A percentile compares a stretch with the other conserved stretches of the same genome.
Conservation (phyloP, 208 protist genomes). For the Acanthamoeba rhysodes region DNA sequence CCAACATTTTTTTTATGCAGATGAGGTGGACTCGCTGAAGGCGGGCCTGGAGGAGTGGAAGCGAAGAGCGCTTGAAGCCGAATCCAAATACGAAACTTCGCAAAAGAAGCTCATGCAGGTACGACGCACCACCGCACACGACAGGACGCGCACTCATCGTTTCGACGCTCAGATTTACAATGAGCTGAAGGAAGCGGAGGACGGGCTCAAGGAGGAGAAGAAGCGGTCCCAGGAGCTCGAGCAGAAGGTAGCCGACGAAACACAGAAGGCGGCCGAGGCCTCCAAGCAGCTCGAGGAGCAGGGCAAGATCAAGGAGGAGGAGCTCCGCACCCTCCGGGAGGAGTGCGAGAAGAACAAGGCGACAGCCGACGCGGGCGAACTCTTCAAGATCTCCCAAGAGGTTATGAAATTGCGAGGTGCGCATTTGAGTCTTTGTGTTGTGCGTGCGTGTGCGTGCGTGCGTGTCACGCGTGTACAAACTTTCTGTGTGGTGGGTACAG, state of each 20-base stretch:
- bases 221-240: not conserved
- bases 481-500: not conserved
- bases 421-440: not conserved
- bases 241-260: not conserved
- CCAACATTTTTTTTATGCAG: not conserved
- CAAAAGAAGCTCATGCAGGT: constrained; percentile 57
- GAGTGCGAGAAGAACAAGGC: constrained; percentile 5
- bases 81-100: constrained; percentile 25
- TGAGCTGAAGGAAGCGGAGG: not conserved
- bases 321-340: not conserved
- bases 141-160: not conserved
- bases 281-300: not conserved
- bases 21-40: constrained; percentile 10
- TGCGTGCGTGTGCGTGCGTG: too few relatives aligned
- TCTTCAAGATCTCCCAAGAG: constrained; percentile 6
- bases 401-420: constrained; percentile 1
- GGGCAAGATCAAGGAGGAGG: not conserved
- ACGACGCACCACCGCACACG: too few relatives aligned
- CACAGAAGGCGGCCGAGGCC: not conserved
- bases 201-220: not conserved
- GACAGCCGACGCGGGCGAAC: not conserved
- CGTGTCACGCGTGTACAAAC: not conserved
- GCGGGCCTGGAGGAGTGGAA: not conserved
- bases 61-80: not conserved
- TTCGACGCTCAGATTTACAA: not conserved